A percentile compares a stretch with the other conserved stretches of the same genome.
Evolutionary conservation across 257 asterid species (phyloP).

Genomic region (Scutellaria barbata): DNA sequence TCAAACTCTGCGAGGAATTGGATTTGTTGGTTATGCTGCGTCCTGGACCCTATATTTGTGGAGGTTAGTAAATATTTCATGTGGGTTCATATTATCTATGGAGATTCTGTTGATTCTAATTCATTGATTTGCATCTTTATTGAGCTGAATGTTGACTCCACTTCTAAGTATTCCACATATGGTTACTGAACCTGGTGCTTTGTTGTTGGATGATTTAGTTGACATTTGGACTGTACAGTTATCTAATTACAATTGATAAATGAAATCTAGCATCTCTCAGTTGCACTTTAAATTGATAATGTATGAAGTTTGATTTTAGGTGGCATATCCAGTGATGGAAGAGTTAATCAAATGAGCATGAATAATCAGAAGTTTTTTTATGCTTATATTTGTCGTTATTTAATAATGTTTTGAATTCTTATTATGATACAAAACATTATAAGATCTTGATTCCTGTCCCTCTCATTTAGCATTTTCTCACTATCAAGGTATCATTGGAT

Average conservation of each 20-base stretch:
- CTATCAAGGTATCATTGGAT: neutral
- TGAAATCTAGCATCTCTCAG: neutral
- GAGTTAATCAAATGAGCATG: too few relatives aligned
- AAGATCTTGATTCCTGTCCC: too few relatives aligned
- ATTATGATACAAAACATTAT: too few relatives aligned
- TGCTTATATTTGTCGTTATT: too few relatives aligned
- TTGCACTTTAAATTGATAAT: neutral
- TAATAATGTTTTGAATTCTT: too few relatives aligned
- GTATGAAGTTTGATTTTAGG: neutral
- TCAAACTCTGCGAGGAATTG: constrained; percentile 80
- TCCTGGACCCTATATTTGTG: constrained; percentile 95
- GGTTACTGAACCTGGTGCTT: too few relatives aligned
- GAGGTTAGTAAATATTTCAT: constrained; percentile 59
- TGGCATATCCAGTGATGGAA: neutral
- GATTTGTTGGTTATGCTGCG: constrained; percentile 92
- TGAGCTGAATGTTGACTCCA: constrained; percentile 16
- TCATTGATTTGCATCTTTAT: constrained; percentile 10
- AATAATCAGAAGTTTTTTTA: too few relatives aligned
- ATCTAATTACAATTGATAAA: neutral
- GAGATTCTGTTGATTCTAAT: constrained; percentile 3
- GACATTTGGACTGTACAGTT: neutral
- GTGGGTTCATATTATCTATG: constrained; percentile 12
- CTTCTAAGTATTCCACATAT: constrained; percentile 1
- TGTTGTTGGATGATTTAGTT: neutral
- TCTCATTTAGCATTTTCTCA: too few relatives aligned